Evolutionary conservation across 1,284 basidiomycete genomes (phyloP).

Genomic region (Leccinum pachyderme): DNA sequence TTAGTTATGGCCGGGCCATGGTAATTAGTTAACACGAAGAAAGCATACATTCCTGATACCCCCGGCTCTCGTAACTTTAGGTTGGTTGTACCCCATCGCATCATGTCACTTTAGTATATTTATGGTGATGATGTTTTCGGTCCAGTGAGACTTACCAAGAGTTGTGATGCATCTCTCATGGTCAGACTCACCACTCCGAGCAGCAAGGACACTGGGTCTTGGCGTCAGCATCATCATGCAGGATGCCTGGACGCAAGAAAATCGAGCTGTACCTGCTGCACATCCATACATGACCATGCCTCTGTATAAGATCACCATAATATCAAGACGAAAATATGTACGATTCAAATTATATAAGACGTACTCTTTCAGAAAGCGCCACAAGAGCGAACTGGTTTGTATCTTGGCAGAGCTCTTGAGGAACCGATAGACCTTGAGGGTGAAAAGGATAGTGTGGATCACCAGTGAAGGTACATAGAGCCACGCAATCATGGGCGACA

Average conservation of each 20-base stretch:
- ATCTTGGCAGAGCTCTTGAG: constrained; percentile 12
- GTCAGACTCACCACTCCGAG: not conserved
- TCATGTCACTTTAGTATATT: not conserved
- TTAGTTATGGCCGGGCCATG: constrained; percentile 34
- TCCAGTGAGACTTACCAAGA: not conserved
- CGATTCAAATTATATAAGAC: not conserved
- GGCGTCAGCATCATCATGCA: constrained; percentile 4
- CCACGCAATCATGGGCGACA: constrained; percentile 2
- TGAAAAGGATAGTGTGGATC: constrained; percentile 21
- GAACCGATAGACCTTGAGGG: constrained; percentile 27
- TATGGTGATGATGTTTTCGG: not conserved
- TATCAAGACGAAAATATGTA: not conserved
- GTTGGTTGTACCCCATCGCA: not conserved
- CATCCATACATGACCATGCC: constrained; percentile 24
- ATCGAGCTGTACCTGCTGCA: constrained; percentile 9
- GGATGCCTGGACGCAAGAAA: constrained; percentile 15
- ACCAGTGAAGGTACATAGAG: constrained; percentile 17
- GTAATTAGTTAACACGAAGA: constrained; percentile 4
- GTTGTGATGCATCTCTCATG: not conserved
- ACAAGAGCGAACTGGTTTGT: constrained; percentile 15
- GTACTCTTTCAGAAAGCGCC: constrained; percentile 20
- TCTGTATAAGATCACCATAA: constrained; percentile 6
- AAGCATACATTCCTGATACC: not conserved
- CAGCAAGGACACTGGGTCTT: not conserved
- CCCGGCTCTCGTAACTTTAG: not conserved